These are phyloP conservation scores for Mucor indicus DNA, from an alignment of 371 early-diverging fungal species.

Conservation along the genomic window DNA sequence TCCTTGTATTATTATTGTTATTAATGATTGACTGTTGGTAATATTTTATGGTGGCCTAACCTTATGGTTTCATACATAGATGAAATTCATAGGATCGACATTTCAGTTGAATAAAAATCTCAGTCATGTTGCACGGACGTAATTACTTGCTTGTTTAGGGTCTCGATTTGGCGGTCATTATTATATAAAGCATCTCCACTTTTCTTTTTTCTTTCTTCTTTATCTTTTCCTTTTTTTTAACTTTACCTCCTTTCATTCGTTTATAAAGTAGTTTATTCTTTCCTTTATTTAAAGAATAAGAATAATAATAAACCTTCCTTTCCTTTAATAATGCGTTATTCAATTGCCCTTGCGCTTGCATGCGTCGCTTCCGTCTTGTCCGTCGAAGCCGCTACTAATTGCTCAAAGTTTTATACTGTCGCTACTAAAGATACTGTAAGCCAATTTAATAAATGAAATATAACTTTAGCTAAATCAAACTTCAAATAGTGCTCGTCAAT, in stretches of 20 bases:
- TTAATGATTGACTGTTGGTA: no score
- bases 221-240: no score
- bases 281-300: not conserved
- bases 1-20: no score
- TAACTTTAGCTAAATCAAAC: not conserved
- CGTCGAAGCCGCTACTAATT: slow-evolving; percentile 17
- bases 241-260: not conserved
- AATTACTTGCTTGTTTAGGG: no score
- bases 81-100: no score
- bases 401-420: slow-evolving; percentile 14
- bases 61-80: no score
- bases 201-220: no score
- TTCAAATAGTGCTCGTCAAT: slow-evolving; percentile 14
- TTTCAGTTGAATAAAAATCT: no score
- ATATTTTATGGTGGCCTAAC: no score
- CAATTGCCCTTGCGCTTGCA: slow-evolving; percentile 22
- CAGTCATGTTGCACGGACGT: no score
- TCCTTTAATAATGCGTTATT: slow-evolving; percentile 12
- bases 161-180: no score
- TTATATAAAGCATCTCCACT: no score
- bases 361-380: slow-evolving; percentile 13
- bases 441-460: not conserved
- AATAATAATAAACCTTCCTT: not conserved
- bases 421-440: slow-evolving; percentile 20
- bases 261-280: not conserved